These are phyloP conservation scores for Auricularia sp. DNA, from an alignment of 768 basidiomycete species.

Conservation along the genomic window DNA sequence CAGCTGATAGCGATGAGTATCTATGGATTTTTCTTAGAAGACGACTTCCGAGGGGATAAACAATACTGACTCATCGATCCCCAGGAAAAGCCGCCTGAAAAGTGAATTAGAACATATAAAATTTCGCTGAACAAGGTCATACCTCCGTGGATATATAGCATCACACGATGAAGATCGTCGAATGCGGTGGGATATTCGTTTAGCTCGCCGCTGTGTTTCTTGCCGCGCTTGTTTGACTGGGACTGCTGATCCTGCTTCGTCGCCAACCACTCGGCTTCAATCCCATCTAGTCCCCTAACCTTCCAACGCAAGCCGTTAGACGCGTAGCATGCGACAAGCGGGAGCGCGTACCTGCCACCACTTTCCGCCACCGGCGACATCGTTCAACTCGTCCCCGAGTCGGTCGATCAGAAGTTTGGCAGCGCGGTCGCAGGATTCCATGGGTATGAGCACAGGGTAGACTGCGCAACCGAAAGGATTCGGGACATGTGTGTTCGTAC, in stretches of 20 bases:
- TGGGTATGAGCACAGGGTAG: constrained; percentile 59
- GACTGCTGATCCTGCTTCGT: constrained; percentile 25
- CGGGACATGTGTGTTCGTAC: constrained; percentile 70
- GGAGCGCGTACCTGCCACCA: constrained; percentile 88
- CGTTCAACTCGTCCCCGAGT: constrained; percentile 65
- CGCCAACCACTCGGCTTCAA: constrained; percentile 46
- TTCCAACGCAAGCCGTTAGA: neutral
- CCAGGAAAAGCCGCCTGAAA: constrained; percentile 51
- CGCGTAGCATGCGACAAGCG: neutral
- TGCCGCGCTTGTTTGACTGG: constrained; percentile 19
- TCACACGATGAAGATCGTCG: constrained; percentile 25
- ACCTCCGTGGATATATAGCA: constrained; percentile 72
- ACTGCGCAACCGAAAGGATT: constrained; percentile 79
- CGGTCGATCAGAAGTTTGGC: constrained; percentile 62
- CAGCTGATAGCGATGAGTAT: constrained; percentile 52
- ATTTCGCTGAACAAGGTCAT: constrained; percentile 7
- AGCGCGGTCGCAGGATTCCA: constrained; percentile 65
- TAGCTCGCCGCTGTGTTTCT: constrained; percentile 10
- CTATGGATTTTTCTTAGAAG: constrained; percentile 18
- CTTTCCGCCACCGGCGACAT: constrained; percentile 77
- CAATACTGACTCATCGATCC: constrained; percentile 73
- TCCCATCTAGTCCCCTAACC: constrained; percentile 47
- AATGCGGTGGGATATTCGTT: constrained; percentile 17
- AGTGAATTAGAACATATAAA: neutral
- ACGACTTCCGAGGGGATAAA: constrained; percentile 19